These are phyloP conservation scores for Spencermartinsiella europaea DNA, from an alignment of 805 yeast species.

Conservation along the genomic window DNA sequence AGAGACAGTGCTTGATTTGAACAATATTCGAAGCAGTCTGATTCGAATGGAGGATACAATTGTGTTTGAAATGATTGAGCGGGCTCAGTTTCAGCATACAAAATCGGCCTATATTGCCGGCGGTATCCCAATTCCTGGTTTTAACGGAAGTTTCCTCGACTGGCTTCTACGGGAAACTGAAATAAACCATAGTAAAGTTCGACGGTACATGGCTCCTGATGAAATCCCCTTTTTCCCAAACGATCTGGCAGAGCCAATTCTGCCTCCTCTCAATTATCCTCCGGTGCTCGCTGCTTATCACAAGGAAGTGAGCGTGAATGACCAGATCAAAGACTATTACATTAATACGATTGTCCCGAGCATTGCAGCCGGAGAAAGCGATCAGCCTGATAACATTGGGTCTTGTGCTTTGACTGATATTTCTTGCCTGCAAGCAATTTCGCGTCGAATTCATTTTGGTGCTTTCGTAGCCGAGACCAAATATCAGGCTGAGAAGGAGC, in stretches of 20 bases:
- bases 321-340: slow-evolving; percentile 61
- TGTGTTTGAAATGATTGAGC: slow-evolving; percentile 84
- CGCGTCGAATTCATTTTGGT: slow-evolving; percentile 94
- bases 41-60: slow-evolving; percentile 96
- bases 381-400: slow-evolving; percentile 82
- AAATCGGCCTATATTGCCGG: slow-evolving; percentile 67
- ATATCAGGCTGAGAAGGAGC: slow-evolving; percentile 60
- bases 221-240: slow-evolving; percentile 85
- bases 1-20: slow-evolving; percentile 70
- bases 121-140: slow-evolving; percentile 54
- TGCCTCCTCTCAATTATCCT: slow-evolving; percentile 80
- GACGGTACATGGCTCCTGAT: slow-evolving; percentile 93
- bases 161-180: slow-evolving; percentile 80
- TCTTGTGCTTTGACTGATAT: slow-evolving; percentile 82
- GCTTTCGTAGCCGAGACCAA: slow-evolving; percentile 97
- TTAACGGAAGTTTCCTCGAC: slow-evolving; percentile 78
- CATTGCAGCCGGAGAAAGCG: slow-evolving; percentile 60
- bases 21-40: slow-evolving; percentile 76
- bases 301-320: slow-evolving; percentile 70
- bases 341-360: slow-evolving; percentile 69
- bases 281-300: slow-evolving; percentile 68
- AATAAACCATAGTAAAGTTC: slow-evolving; percentile 60
- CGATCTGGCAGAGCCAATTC: slow-evolving; percentile 54
- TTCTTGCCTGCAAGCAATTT: slow-evolving; percentile 78
- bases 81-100: slow-evolving; percentile 79